phyloP scores from a whole-genome alignment of 805 yeast species.

The Candida palmyrensis region DNA sequence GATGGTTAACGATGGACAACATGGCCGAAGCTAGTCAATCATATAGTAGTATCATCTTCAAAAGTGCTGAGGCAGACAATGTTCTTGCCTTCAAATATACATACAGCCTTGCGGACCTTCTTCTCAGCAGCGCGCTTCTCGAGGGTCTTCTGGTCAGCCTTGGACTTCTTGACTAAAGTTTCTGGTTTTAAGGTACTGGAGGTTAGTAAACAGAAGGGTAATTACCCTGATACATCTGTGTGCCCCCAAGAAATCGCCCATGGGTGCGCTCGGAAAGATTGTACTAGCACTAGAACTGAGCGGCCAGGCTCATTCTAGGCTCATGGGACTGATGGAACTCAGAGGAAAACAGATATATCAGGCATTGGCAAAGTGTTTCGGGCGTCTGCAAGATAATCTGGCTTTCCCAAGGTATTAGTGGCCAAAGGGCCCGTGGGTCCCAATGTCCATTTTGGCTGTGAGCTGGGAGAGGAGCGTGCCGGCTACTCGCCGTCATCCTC shows the following conservation, averaged over 20 bases:
- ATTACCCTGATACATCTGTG: too few species aligned
- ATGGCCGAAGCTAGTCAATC: conserved; percentile 65
- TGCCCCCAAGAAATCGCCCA: background rate
- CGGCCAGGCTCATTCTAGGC: conserved; percentile 36
- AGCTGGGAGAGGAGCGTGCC: too few species aligned
- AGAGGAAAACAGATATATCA: conserved; percentile 41
- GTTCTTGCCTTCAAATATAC: conserved; percentile 31
- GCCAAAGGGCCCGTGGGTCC: too few species aligned
- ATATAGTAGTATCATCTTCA: conserved; percentile 44
- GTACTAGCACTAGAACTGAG: conserved; percentile 26
- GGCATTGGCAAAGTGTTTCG: conserved; percentile 31
- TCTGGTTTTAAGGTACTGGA: conserved; percentile 64
- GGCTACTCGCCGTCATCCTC: too few species aligned
- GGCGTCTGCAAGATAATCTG: conserved; percentile 38
- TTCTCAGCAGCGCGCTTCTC: conserved; percentile 78
- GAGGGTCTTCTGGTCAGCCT: conserved; percentile 72
- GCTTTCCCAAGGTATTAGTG: conserved; percentile 35
- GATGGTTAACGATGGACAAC: conserved; percentile 80
- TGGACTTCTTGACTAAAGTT: conserved; percentile 77
- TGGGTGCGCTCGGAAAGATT: conserved; percentile 21
- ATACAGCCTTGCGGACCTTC: conserved; percentile 74
- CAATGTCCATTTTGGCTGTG: too few species aligned
- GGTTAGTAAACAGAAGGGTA: conserved; percentile 9
- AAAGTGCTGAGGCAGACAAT: conserved; percentile 10
- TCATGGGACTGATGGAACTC: conserved; percentile 21